A percentile compares a stretch with the other conserved stretches of the same genome.
These are phyloP conservation scores for Podospora bellae-mahoneyi DNA, from an alignment of 495 filamentous ascomycete genomes.

Conservation along the genomic window DNA sequence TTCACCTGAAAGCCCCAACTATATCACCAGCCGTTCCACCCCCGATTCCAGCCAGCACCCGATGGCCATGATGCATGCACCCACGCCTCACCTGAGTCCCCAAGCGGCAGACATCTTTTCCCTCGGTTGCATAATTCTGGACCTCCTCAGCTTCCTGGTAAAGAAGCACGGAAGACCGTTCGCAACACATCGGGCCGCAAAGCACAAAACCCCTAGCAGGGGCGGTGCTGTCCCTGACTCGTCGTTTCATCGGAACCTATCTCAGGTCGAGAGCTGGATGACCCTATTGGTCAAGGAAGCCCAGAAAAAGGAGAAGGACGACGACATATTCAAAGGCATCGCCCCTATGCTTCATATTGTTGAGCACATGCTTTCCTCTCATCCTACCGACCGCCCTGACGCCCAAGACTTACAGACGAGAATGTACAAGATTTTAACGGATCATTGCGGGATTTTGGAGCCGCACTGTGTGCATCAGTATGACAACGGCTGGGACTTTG, in stretches of 20 bases:
- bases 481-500: constrained; percentile 6
- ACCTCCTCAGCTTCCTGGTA: constrained; percentile 66
- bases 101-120: constrained; percentile 72
- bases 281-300: constrained; percentile 63
- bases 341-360: constrained; percentile 46
- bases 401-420: constrained; percentile 45
- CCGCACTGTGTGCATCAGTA: constrained; percentile 47
- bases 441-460: constrained; percentile 40
- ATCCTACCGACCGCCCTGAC: constrained; percentile 45
- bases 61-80: constrained; percentile 32
- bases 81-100: constrained; percentile 41
- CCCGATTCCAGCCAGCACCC: constrained; percentile 27
- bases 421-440: constrained; percentile 45
- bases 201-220: constrained; percentile 61
- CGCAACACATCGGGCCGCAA: constrained; percentile 64
- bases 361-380: constrained; percentile 43
- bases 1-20: constrained; percentile 34
- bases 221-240: constrained; percentile 68
- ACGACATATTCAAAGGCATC: constrained; percentile 48
- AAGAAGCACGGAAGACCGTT: constrained; percentile 71
- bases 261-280: constrained; percentile 78
- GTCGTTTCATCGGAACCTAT: constrained; percentile 79
- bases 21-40: constrained; percentile 34
- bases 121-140: constrained; percentile 65
- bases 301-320: constrained; percentile 64